A percentile compares a stretch with the other conserved stretches of the same genome.
Conservation (phyloP, 192 early-diverging fungal genomes). For the Endogone sp. region DNA sequence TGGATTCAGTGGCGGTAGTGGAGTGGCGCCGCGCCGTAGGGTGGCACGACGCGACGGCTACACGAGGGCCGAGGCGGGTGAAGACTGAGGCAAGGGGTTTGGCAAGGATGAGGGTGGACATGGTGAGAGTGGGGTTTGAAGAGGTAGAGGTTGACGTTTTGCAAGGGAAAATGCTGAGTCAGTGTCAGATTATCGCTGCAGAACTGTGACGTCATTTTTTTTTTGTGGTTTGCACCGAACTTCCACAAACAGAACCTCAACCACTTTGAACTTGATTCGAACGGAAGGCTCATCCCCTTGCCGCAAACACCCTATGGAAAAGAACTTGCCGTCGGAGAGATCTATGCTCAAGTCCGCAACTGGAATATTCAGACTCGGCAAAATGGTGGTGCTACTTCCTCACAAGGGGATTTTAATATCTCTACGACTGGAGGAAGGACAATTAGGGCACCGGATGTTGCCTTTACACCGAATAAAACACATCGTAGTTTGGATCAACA, state of each 20-base stretch:
- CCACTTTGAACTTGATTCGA: conserved; percentile 6
- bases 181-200: too few species aligned
- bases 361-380: conserved; percentile 12
- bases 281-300: conserved; percentile 6
- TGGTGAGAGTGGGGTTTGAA: too few species aligned
- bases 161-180: too few species aligned
- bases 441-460: conserved; percentile 1
- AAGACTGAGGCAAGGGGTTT: too few species aligned
- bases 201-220: too few species aligned
- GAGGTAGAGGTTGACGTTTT: too few species aligned
- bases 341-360: conserved; percentile 3
- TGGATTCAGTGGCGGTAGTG: not conserved
- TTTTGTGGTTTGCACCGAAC: not conserved
- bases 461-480: conserved; percentile 1
- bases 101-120: too few species aligned
- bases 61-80: too few species aligned
- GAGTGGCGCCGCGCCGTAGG: not conserved
- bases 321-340: conserved; percentile 2
- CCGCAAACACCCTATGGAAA: not conserved
- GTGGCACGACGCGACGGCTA: too few species aligned
- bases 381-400: conserved; percentile 10
- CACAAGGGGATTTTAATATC: conserved; percentile 13
- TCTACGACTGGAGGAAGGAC: not conserved
- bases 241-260: not conserved
- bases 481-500: not conserved